These are phyloP conservation scores for Akebia trifoliata DNA, from an alignment of 164 flowering plant genomes.

Conservation along the genomic window DNA sequence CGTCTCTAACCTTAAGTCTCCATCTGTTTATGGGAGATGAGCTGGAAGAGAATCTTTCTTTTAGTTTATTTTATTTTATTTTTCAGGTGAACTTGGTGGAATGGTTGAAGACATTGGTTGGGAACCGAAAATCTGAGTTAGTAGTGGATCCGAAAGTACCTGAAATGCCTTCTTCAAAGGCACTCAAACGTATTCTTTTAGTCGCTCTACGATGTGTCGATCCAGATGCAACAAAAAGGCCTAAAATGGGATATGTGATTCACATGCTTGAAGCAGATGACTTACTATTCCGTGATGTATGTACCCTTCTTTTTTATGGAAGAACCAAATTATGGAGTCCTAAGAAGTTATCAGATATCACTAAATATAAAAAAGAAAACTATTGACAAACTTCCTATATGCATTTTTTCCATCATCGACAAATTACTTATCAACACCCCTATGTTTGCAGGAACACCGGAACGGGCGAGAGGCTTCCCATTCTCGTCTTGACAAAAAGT, in stretches of 20 bases:
- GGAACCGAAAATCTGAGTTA: conserved; percentile 56
- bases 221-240: conserved; percentile 84
- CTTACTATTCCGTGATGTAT: conserved; percentile 60
- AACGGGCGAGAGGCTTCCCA: conserved; percentile 29
- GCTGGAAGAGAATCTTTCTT: background rate
- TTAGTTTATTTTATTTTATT: too few relatives aligned
- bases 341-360: background rate
- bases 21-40: background rate
- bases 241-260: conserved; percentile 88
- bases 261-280: conserved; percentile 92
- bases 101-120: conserved; percentile 76
- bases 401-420: background rate
- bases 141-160: conserved; percentile 81
- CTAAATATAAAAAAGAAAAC: background rate
- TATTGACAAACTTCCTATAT: background rate
- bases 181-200: conserved; percentile 65
- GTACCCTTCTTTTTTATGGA: conserved; percentile 12
- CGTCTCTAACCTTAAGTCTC: background rate
- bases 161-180: conserved; percentile 68
- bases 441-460: conserved; percentile 37
- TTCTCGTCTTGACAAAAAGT: conserved; percentile 21
- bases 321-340: too few relatives aligned
- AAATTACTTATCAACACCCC: background rate
- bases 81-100: conserved; percentile 72
- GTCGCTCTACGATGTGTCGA: conserved; percentile 84